Evolutionary conservation across 257 asterid species (phyloP).

Genomic region (Fraxinus pennsylvanica): DNA sequence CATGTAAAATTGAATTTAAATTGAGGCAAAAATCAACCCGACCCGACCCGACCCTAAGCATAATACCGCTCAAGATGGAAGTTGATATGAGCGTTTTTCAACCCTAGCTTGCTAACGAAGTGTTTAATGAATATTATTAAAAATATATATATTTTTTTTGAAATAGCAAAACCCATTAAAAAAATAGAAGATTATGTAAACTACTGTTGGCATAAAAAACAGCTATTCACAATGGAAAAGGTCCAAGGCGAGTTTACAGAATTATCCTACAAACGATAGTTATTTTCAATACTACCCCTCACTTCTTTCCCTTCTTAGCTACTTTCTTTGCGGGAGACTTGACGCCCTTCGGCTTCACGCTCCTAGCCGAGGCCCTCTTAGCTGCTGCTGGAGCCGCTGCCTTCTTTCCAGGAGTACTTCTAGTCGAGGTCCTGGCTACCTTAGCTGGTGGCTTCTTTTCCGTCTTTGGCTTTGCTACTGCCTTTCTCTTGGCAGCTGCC

Average conservation of each 20-base stretch:
- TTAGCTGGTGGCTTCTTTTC: constrained; percentile 55
- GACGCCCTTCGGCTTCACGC: constrained; percentile 24
- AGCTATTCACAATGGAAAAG: background rate
- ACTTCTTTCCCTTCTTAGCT: constrained; percentile 47
- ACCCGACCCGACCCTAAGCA: too few species aligned
- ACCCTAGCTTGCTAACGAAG: too few species aligned
- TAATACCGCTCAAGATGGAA: too few species aligned
- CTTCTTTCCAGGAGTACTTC: constrained; percentile 48
- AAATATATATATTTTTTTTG: too few species aligned
- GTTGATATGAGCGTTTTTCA: too few species aligned
- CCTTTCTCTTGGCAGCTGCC: constrained; percentile 52
- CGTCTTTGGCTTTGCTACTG: constrained; percentile 33
- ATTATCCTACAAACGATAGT: constrained; percentile 38
- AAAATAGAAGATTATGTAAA: background rate
- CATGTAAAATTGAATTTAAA: too few species aligned
- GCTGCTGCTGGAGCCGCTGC: constrained; percentile 23
- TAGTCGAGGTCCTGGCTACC: constrained; percentile 49
- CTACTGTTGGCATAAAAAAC: background rate
- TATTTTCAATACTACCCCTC: constrained; percentile 17
- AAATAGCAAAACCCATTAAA: too few species aligned
- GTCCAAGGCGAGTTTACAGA: constrained; percentile 36
- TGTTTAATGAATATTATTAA: too few species aligned
- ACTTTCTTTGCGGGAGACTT: constrained; percentile 34
- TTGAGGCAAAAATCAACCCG: too few species aligned
- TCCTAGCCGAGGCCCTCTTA: constrained; percentile 37